phyloP scores from a whole-genome alignment of 139 green algal genomes.

The Penium margaritaceum region DNA sequence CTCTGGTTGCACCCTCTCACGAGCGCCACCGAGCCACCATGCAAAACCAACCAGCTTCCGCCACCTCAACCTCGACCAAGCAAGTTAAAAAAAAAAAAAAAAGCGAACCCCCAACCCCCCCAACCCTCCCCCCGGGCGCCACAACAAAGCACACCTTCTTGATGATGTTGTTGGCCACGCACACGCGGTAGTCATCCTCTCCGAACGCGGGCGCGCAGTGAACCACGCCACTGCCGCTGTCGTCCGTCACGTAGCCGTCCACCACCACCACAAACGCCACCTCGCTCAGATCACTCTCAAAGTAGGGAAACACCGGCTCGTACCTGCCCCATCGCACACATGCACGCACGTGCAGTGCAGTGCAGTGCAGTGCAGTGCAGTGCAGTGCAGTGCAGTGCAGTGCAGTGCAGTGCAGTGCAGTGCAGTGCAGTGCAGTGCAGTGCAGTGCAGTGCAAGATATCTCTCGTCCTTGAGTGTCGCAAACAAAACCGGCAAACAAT shows the following conservation, averaged over 20 bases:
- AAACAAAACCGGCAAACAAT: too few species aligned
- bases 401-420: too few species aligned
- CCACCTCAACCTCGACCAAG: neutral
- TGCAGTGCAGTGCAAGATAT: too few species aligned
- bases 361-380: too few species aligned
- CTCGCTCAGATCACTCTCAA: conserved; percentile 58
- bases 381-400: too few species aligned
- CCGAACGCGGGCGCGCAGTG: conserved; percentile 93
- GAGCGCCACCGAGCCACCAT: too few species aligned
- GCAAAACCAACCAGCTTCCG: neutral
- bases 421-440: too few species aligned
- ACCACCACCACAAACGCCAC: conserved; percentile 66
- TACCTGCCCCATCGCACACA: too few species aligned
- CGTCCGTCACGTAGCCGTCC: conserved; percentile 89
- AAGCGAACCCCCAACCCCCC: too few species aligned
- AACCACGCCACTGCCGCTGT: conserved; percentile 84
- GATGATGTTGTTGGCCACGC: conserved; percentile 69
- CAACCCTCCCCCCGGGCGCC: neutral
- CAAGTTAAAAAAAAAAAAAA: neutral
- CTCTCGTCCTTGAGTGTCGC: too few species aligned
- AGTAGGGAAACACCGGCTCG: conserved; percentile 90
- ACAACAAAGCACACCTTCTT: conserved; percentile 23
- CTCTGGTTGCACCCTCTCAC: too few species aligned
- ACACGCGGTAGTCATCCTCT: conserved; percentile 95
- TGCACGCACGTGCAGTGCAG: too few species aligned